Evolutionary conservation across 306 rosid species (phyloP), one percentile per base, ranked within the genome.

Genomic region (Quercus bicolor): DNA sequence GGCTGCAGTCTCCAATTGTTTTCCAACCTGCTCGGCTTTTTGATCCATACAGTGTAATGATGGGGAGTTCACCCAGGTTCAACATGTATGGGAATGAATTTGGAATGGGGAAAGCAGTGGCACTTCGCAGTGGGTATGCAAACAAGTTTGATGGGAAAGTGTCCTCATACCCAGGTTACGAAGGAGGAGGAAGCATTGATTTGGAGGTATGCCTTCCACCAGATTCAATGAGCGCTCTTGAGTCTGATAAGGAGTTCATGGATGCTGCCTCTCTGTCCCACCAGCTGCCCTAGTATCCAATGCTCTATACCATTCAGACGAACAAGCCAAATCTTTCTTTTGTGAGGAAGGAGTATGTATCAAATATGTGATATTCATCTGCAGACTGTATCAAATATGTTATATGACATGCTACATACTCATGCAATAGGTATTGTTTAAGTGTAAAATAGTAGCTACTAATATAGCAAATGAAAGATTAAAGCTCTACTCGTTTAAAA

Each of bases 101-200:
- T 37, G 45, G 45, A 37, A 37, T 37, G 45, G 45, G 45, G 11
- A 7, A 37, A 37, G 45, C 45, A 7, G 45, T 37, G 45, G 45
- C 45, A 37, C 45, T 37, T 37, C 45, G 45, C 11, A 37, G 45
- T 37, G 45, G 45, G 11, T 37, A 37, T 37, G 45, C 45, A 37
- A 7, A 37, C 45, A 37, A 37, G 11, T 8, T 0, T 37, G 45
- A 37, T 7, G 45, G 45, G 45, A 7, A 7, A 7, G 45, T 37
- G 11, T 7, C 92, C 2, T 77, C 90, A 0, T 88, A 83, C 8
- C 86, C 82, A 0, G 92, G 95, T 0, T 45, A 16, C 4, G 90
- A 86, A 73, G 87, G 86, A 54, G 93, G 81, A 0, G 93, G 97
- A 51, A 90, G 95, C 68, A 21, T 93, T 0, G 93, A 91, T 21